Evolutionary conservation across 139 green algal genomes (phyloP), one percentile per base, ranked within the genome.

Genomic region (Deuterostichococcus epilithicus): DNA sequence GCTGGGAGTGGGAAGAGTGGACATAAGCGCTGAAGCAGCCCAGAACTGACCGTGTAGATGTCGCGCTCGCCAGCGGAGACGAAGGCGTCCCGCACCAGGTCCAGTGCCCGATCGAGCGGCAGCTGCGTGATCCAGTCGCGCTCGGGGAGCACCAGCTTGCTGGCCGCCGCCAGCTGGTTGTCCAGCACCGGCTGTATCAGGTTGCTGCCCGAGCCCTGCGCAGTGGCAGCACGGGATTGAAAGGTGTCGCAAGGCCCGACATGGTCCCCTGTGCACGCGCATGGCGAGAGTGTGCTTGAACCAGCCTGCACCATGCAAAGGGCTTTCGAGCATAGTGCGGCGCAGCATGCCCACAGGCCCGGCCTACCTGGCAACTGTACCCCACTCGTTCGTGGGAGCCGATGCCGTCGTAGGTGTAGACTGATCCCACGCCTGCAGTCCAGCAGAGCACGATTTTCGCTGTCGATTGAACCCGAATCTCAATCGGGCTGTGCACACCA

Each of bases 351-450:
- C n/a, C n/a, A n/a, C n/a, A n/a, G n/a, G n/a, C n/a, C 42, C 8
- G 26, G 34, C 68, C 77, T 38, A 84, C 85, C 84, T 95, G 90
- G 85, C 90, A 95, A 52, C 85, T 86, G 84, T 93, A 97, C 26
- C 90, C 91, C 1, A 88, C 87, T 25, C 91, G 86, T 89, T 99
- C 94, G 81, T 96, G 96, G 0, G 89, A 96, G 58, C 96, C 96
- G 52, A 99, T 92, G 22, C 95, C 94, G 79, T 99, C 96, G 74
- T 99, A 99, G 39, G 90, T 97, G 88, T 97, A 99, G 77, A 99
- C 95, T 32, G 92, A 92, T 25, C 96, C 96, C 38, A 85, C 86
- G 20, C 95, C 94, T 97, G 90, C 38, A 67, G 34, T 13, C 63
- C 23, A 69, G 42, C 42, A 52, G 42, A 8, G 10, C 42, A n/a